Evolutionary conservation across 1,139 yeast genomes (phyloP).

Genomic region (Yamadazyma membranifaciens): DNA sequence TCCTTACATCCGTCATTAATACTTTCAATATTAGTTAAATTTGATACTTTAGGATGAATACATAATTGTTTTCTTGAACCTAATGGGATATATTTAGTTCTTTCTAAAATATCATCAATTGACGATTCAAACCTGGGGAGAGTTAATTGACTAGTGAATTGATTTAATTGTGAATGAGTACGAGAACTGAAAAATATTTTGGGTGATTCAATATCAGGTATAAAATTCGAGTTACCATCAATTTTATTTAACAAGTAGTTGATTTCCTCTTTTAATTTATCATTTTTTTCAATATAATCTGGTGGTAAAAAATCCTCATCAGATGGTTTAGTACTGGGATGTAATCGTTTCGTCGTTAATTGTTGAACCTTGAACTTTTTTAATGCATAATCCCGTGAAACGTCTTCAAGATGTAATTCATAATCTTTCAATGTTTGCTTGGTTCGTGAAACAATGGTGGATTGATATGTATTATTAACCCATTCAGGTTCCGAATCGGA

Average conservation of each 20-base stretch:
- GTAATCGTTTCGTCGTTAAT: conserved; percentile 10
- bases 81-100: conserved; percentile 60
- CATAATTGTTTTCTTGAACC: conserved; percentile 89
- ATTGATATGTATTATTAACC: conserved; percentile 49
- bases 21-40: conserved; percentile 46
- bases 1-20: conserved; percentile 85
- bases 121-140: conserved; percentile 68
- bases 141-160: conserved; percentile 71
- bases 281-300: conserved; percentile 32
- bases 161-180: conserved; percentile 87
- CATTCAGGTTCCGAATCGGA: conserved; percentile 60
- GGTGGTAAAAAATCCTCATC: conserved; percentile 35
- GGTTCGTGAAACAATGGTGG: conserved; percentile 29
- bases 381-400: conserved; percentile 12
- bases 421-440: conserved; percentile 35
- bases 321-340: too few species aligned
- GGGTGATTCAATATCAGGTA: conserved; percentile 34
- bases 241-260: conserved; percentile 34
- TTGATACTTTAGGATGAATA: conserved; percentile 61
- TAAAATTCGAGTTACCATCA: not conserved
- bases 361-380: conserved; percentile 13
- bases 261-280: conserved; percentile 43
- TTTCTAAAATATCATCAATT: conserved; percentile 35
- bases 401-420: conserved; percentile 36
- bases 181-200: conserved; percentile 71